Evolutionary conservation across 2,329 filamentous ascomycete species (phyloP).

Genomic region (Calycina herbarum): DNA sequence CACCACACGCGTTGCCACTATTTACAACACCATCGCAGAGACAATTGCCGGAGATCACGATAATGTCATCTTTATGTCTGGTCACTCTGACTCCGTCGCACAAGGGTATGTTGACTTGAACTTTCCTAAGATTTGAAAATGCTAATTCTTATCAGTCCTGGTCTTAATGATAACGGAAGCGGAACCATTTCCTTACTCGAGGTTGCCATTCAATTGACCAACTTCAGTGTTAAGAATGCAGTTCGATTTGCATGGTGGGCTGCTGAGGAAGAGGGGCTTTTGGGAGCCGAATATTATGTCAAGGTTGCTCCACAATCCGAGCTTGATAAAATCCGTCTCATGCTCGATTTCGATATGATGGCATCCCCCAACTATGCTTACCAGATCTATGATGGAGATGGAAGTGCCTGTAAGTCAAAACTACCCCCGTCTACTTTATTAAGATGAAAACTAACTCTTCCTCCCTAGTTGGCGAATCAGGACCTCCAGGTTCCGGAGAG

Average conservation of each 20-base stretch:
- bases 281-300: conserved; percentile 63
- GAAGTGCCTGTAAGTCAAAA: conserved; percentile 50
- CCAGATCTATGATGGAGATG: conserved; percentile 67
- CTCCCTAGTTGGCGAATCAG: conserved; percentile 58
- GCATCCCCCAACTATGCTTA: conserved; percentile 63
- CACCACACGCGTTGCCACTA: conserved; percentile 6
- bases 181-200: conserved; percentile 53
- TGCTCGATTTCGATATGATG: conserved; percentile 53
- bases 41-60: conserved; percentile 57
- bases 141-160: conserved; percentile 37
- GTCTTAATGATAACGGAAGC: conserved; percentile 41
- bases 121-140: too few species aligned
- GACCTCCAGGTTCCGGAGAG: conserved; percentile 59
- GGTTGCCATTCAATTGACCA: conserved; percentile 56
- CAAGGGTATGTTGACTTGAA: conserved; percentile 43
- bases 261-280: conserved; percentile 62
- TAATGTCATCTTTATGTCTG: conserved; percentile 65
- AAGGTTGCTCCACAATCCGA: conserved; percentile 51
- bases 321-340: conserved; percentile 61
- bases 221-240: conserved; percentile 60
- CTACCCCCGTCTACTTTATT: not conserved
- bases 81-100: conserved; percentile 60
- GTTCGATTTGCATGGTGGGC: conserved; percentile 68
- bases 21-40: conserved; percentile 59
- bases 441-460: not conserved